Evolutionary conservation across 2,329 filamentous ascomycete species (phyloP).

Genomic region (Colletotrichum noveboracense): DNA sequence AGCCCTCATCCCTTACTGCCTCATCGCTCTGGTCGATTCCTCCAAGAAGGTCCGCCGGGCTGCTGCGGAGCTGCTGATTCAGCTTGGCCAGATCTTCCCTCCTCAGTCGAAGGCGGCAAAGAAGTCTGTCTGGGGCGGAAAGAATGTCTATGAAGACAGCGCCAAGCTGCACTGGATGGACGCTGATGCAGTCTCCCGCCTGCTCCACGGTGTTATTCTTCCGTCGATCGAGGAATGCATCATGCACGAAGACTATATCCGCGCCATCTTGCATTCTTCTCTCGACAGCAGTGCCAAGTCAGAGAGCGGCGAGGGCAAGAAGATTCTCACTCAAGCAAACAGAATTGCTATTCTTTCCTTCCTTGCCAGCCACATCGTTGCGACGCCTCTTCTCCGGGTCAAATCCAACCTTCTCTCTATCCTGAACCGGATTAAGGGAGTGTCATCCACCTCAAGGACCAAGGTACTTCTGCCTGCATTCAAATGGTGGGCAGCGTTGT

Average conservation of each 20-base stretch:
- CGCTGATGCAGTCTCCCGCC: constrained; percentile 59
- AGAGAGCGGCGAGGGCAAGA: constrained; percentile 51
- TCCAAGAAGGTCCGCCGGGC: constrained; percentile 79
- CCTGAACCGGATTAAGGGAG: constrained; percentile 75
- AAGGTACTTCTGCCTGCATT: constrained; percentile 79
- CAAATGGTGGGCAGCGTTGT: constrained; percentile 68
- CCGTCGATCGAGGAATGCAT: constrained; percentile 85
- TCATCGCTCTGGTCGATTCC: constrained; percentile 76
- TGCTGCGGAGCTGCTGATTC: constrained; percentile 70
- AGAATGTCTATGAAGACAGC: constrained; percentile 67
- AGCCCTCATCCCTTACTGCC: constrained; percentile 79
- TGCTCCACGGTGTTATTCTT: constrained; percentile 71
- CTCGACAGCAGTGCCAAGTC: constrained; percentile 56
- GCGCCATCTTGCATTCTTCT: constrained; percentile 63
- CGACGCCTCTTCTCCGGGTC: constrained; percentile 70
- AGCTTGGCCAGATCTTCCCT: constrained; percentile 57
- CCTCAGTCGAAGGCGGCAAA: constrained; percentile 44
- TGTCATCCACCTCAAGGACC: constrained; percentile 72
- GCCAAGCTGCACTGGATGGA: constrained; percentile 63
- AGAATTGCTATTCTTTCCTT: constrained; percentile 73
- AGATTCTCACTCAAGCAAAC: constrained; percentile 62
- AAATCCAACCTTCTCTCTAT: constrained; percentile 76
- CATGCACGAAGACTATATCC: constrained; percentile 76
- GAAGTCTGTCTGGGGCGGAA: constrained; percentile 62
- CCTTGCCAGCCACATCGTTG: constrained; percentile 73